Percentiles rank a stretch among this genome's conserved stretches.
phyloP scores from a whole-genome alignment of 345 rosid species.

The Fremontodendron californicum region DNA sequence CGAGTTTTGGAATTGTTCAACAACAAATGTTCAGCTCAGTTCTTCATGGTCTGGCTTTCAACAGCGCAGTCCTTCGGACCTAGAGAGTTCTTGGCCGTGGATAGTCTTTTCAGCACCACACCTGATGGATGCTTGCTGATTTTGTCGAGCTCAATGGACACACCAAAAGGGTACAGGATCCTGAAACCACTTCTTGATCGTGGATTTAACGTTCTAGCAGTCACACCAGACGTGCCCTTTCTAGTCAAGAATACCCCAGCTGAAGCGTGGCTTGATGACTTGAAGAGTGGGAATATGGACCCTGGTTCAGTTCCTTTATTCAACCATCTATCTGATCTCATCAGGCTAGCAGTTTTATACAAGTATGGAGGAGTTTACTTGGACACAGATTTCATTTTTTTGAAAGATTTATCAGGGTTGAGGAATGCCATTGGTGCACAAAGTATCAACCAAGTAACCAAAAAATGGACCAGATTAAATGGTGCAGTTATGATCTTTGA shows the following conservation, averaged over 20 bases:
- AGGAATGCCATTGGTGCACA: slow-evolving; percentile 72
- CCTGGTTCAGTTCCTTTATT: slow-evolving; percentile 59
- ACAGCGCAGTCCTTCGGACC: slow-evolving; percentile 43
- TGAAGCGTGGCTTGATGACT: slow-evolving; percentile 52
- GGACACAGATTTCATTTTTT: slow-evolving; percentile 70
- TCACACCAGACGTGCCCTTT: slow-evolving; percentile 44
- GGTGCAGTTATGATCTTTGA: slow-evolving; percentile 65
- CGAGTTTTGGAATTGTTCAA: slow-evolving; percentile 38
- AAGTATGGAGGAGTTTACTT: slow-evolving; percentile 71
- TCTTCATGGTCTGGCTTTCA: slow-evolving; percentile 80
- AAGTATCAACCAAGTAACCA: slow-evolving; percentile 36
- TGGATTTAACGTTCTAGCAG: slow-evolving; percentile 47
- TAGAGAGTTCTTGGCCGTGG: slow-evolving; percentile 55
- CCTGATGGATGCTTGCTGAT: slow-evolving; percentile 56
- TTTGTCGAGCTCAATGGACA: slow-evolving; percentile 54
- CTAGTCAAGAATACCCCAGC: slow-evolving; percentile 58
- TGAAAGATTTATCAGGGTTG: slow-evolving; percentile 37
- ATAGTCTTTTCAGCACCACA: slow-evolving; percentile 51
- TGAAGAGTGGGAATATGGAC: slow-evolving; percentile 53
- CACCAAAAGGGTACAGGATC: slow-evolving; percentile 37
- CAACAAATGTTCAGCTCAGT: slow-evolving; percentile 40
- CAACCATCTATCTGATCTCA: slow-evolving; percentile 56
- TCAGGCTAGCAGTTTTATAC: slow-evolving; percentile 57
- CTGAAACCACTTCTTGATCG: slow-evolving; percentile 49
- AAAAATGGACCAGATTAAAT: slow-evolving; percentile 60